Evolutionary conservation across 148 eudicot species (phyloP).

Genomic region (Silene latifolia): DNA sequence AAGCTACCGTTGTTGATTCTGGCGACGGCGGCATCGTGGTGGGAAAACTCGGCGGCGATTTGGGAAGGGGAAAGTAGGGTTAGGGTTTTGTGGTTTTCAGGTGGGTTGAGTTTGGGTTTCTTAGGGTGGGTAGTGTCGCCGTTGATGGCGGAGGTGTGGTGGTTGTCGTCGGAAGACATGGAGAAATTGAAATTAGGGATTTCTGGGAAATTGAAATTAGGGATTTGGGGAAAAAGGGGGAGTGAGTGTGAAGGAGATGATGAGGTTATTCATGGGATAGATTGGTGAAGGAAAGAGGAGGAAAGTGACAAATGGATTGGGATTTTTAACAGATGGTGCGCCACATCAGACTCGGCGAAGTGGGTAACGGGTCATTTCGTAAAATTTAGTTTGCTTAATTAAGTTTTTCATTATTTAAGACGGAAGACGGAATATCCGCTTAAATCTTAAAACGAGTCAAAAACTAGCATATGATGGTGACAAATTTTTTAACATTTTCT

Average conservation of each 20-base stretch:
- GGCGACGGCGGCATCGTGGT: conserved; percentile 60
- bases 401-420: no score
- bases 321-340: conserved; percentile 9
- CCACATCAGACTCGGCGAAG: conserved; percentile 3
- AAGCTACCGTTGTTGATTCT: conserved; percentile 95
- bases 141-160: conserved; percentile 28
- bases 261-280: not conserved
- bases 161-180: conserved; percentile 36
- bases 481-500: no score
- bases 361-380: not conserved
- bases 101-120: conserved; percentile 28
- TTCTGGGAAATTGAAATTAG: conserved; percentile 4
- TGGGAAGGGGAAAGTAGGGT: conserved; percentile 41
- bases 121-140: conserved; percentile 25
- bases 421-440: no score
- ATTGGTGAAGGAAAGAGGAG: not conserved
- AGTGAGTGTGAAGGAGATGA: conserved; percentile 8
- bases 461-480: no score
- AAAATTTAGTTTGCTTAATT: no score
- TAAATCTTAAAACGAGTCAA: no score
- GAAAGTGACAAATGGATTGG: conserved; percentile 7
- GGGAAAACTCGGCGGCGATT: conserved; percentile 56
- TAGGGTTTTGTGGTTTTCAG: conserved; percentile 15
- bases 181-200: not conserved
- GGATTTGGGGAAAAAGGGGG: not conserved